phyloP scores from a whole-genome alignment of 805 yeast species.

The Candida schatavii region DNA sequence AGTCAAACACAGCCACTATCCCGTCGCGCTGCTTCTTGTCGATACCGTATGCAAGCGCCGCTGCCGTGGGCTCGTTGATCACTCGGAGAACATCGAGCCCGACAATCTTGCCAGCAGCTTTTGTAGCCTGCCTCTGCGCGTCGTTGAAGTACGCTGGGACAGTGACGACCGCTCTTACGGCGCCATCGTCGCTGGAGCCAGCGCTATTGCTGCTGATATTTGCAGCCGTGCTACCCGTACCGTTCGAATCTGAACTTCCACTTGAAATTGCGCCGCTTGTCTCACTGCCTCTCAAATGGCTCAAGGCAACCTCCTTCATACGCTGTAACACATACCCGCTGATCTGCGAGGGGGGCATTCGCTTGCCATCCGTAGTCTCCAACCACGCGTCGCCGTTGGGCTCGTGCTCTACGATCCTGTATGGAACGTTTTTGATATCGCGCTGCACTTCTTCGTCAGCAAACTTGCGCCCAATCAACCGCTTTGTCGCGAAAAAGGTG shows the following conservation, averaged over 20 bases:
- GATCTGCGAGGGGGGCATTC: slow-evolving; percentile 66
- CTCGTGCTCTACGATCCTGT: slow-evolving; percentile 52
- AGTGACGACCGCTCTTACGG: slow-evolving; percentile 75
- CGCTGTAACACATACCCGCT: slow-evolving; percentile 63
- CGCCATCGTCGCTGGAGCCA: slow-evolving; percentile 8
- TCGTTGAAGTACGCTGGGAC: slow-evolving; percentile 86
- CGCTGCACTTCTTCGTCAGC: slow-evolving; percentile 68
- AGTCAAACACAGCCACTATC: slow-evolving; percentile 61
- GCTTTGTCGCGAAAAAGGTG: slow-evolving; percentile 78
- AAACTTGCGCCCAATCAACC: slow-evolving; percentile 73
- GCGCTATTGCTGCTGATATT: too few species aligned
- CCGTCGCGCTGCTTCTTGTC: slow-evolving; percentile 53
- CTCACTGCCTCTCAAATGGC: slow-evolving; percentile 41
- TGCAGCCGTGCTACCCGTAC: too few species aligned
- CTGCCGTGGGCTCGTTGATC: slow-evolving; percentile 83
- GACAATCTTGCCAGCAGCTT: slow-evolving; percentile 71
- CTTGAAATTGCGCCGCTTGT: too few species aligned
- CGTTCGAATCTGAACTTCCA: too few species aligned
- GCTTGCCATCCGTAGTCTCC: slow-evolving; percentile 42
- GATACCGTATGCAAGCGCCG: slow-evolving; percentile 78
- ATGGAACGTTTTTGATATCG: slow-evolving; percentile 63
- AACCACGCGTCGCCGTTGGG: slow-evolving; percentile 70
- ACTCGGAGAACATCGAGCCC: slow-evolving; percentile 75
- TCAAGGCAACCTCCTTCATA: slow-evolving; percentile 65
- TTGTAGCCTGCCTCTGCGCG: slow-evolving; percentile 81